Percentiles rank a stretch among this genome's conserved stretches.
Conservation (phyloP, 2,329 filamentous ascomycete species). For the Metarhizium guizhouense region DNA sequence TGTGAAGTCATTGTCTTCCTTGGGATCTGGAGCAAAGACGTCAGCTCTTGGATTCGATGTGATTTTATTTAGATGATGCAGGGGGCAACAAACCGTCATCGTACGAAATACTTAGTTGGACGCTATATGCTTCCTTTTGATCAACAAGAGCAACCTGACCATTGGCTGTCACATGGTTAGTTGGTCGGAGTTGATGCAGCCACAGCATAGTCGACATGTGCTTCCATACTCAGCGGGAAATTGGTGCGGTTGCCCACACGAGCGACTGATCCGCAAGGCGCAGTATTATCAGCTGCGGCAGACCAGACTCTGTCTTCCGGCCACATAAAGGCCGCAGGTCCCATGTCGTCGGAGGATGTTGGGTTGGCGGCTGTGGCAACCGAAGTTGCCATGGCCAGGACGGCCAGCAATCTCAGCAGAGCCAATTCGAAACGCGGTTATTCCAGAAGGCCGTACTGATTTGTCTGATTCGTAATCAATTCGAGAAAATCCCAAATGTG, state of each 20-base stretch:
- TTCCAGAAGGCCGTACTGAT: not conserved
- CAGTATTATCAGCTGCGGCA: slow-evolving; percentile 43
- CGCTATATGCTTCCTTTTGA: slow-evolving; percentile 46
- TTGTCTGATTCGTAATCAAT: no score
- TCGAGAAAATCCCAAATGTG: no score
- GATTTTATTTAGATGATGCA: not conserved
- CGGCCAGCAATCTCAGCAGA: slow-evolving; percentile 11
- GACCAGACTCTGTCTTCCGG: slow-evolving; percentile 48
- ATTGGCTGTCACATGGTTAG: slow-evolving; percentile 29
- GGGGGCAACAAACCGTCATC: slow-evolving; percentile 29
- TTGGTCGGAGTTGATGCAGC: not conserved
- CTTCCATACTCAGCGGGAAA: slow-evolving; percentile 41
- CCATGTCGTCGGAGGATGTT: slow-evolving; percentile 26
- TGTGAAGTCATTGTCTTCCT: slow-evolving; percentile 29
- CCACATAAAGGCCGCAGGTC: slow-evolving; percentile 53
- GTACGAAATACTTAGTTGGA: slow-evolving; percentile 46
- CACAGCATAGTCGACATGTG: not conserved
- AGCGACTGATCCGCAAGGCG: slow-evolving; percentile 46
- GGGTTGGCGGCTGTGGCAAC: not conserved
- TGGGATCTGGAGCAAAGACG: slow-evolving; percentile 22
- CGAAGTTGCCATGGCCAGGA: slow-evolving; percentile 4
- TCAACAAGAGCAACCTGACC: slow-evolving; percentile 46
- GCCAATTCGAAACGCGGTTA: slow-evolving; percentile 6
- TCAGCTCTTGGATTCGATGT: not conserved
- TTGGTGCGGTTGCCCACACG: slow-evolving; percentile 40